phyloP scores from a whole-genome alignment of 176 grass and related monocot species.

The Avena sativa region DNA sequence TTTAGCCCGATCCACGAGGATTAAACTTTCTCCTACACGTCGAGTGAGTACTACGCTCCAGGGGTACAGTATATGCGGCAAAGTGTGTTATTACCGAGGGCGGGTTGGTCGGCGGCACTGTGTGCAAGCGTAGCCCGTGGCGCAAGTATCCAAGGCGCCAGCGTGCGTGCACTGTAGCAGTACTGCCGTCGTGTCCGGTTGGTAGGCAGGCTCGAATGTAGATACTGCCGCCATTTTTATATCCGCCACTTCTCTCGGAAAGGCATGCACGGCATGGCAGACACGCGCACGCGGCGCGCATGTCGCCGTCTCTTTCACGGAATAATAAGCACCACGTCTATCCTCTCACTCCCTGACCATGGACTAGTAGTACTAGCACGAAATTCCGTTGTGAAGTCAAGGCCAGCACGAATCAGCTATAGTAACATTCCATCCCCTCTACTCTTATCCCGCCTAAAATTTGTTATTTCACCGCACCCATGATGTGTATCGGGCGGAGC shows the following conservation, averaged over 20 bases:
- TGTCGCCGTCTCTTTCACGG: background rate
- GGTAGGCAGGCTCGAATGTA: background rate
- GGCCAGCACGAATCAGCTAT: background rate
- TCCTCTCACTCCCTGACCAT: background rate
- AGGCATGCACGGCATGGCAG: background rate
- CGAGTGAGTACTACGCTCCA: too few relatives aligned
- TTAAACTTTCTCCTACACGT: background rate
- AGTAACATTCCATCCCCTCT: too few relatives aligned
- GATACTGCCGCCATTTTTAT: slow-evolving; percentile 11
- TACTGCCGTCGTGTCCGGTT: slow-evolving; percentile 12
- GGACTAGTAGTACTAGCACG: too few relatives aligned
- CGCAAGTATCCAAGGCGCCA: slow-evolving; percentile 19
- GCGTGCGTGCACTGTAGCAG: slow-evolving; percentile 7
- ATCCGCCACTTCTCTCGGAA: background rate
- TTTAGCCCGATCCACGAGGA: background rate
- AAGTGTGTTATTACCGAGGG: background rate
- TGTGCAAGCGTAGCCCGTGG: slow-evolving; percentile 5
- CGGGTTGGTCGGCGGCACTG: background rate
- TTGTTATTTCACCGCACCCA: background rate
- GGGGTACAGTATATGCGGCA: background rate
- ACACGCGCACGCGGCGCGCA: background rate
- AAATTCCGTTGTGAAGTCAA: slow-evolving; percentile 34
- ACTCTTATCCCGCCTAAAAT: too few relatives aligned
- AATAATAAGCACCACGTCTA: background rate
- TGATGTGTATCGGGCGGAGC: background rate